Evolutionary conservation across 2,329 filamentous ascomycete genomes (phyloP).

Genomic region (Trichoderma arundinaceum): DNA sequence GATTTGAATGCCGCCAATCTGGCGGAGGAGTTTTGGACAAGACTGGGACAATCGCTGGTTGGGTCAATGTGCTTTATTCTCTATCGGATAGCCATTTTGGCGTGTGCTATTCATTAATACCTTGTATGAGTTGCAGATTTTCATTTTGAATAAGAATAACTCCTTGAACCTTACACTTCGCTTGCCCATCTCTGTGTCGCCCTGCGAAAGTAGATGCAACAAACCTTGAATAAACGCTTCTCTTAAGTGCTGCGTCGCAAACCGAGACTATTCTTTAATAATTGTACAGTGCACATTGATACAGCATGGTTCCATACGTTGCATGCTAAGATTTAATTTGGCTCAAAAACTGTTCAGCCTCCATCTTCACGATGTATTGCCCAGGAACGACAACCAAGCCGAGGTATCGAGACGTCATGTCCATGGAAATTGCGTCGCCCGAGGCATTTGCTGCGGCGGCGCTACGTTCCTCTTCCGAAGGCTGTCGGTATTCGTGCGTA

Average conservation of each 20-base stretch:
- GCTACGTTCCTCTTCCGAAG: conserved; percentile 57
- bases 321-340: conserved; percentile 47
- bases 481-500: conserved; percentile 88
- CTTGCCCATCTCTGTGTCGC: not conserved
- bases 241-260: not conserved
- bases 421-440: conserved; percentile 59
- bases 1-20: conserved; percentile 33
- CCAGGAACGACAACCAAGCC: conserved; percentile 91
- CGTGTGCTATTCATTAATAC: conserved; percentile 42
- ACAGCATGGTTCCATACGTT: not conserved
- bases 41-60: conserved; percentile 26
- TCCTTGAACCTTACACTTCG: not conserved
- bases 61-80: conserved; percentile 36
- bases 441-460: conserved; percentile 44
- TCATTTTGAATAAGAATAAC: conserved; percentile 4
- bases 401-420: conserved; percentile 85
- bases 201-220: not conserved
- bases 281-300: not conserved
- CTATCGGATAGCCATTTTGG: conserved; percentile 37
- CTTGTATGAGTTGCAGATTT: conserved; percentile 32
- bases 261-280: too few relatives aligned
- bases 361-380: conserved; percentile 82
- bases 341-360: conserved; percentile 77
- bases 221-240: conserved; percentile 1
- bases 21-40: conserved; percentile 40